Conservation (phyloP, 768 basidiomycete genomes). For the Saitozyma podzolica region DNA sequence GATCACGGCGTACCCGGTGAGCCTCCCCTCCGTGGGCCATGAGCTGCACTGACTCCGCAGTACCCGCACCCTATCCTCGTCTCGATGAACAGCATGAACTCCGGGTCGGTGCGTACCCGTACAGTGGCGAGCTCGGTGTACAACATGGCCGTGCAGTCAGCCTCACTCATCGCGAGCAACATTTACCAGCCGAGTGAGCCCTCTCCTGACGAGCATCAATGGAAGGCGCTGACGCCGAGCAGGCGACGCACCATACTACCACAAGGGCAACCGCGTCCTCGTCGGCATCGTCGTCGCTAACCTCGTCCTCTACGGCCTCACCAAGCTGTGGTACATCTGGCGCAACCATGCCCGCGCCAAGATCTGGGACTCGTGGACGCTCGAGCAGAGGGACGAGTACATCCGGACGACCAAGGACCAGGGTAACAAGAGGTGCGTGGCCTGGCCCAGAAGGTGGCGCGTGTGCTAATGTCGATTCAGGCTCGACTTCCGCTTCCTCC, state of each 20-base stretch:
- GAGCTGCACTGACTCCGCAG: slow-evolving; percentile 50
- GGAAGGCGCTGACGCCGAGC: slow-evolving; percentile 1
- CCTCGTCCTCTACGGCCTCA: slow-evolving; percentile 59
- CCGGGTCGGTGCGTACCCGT: slow-evolving; percentile 63
- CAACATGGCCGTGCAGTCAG: slow-evolving; percentile 68
- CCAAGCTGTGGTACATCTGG: slow-evolving; percentile 62
- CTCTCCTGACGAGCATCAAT: background rate
- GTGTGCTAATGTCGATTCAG: background rate
- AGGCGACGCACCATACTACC: slow-evolving; percentile 55
- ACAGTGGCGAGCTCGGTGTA: slow-evolving; percentile 58
- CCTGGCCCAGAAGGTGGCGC: background rate
- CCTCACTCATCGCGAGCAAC: slow-evolving; percentile 53
- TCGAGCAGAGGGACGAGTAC: slow-evolving; percentile 63
- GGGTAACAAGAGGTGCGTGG: slow-evolving; percentile 32
- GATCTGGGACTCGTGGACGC: slow-evolving; percentile 60
- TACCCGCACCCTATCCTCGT: slow-evolving; percentile 39
- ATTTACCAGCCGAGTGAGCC: slow-evolving; percentile 57
- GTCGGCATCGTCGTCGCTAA: slow-evolving; percentile 63
- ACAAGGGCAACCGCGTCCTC: slow-evolving; percentile 62
- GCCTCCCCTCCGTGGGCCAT: slow-evolving; percentile 52
- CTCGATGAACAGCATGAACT: slow-evolving; percentile 54
- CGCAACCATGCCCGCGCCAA: slow-evolving; percentile 59
- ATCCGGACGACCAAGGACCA: slow-evolving; percentile 63
- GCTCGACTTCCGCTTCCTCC: slow-evolving; percentile 18
- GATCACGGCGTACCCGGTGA: slow-evolving; percentile 60